These are phyloP conservation scores for Paxillus rubicundulus DNA, from an alignment of 768 basidiomycete species.

Conservation along the genomic window DNA sequence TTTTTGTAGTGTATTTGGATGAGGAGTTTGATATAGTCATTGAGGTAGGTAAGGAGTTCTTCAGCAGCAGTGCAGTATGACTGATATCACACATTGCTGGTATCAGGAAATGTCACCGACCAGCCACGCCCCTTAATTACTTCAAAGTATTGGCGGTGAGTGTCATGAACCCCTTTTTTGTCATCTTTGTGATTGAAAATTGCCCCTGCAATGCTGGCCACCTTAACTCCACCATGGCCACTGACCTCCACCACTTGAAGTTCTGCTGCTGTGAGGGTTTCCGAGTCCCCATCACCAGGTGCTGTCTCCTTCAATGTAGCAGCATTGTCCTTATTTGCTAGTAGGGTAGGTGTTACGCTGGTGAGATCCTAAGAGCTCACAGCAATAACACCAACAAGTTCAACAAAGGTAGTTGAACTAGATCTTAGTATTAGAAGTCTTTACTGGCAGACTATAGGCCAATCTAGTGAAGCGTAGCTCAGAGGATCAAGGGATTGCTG, in stretches of 20 bases:
- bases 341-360: no score
- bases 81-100: slow-evolving; percentile 36
- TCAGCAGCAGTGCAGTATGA: slow-evolving; percentile 30
- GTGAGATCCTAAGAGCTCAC: no score
- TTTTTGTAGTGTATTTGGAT: slow-evolving; percentile 29
- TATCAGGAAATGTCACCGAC: slow-evolving; percentile 31
- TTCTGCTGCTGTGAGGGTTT: not conserved
- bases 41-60: slow-evolving; percentile 24
- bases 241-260: not conserved
- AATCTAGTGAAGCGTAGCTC: no score
- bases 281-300: not conserved
- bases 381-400: no score
- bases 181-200: slow-evolving; percentile 33
- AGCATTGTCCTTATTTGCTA: slow-evolving; percentile 6
- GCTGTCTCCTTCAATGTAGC: not conserved
- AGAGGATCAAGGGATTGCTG: no score
- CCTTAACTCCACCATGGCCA: slow-evolving; percentile 15
- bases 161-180: slow-evolving; percentile 21
- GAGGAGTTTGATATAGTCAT: slow-evolving; percentile 27
- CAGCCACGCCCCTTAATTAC: slow-evolving; percentile 11
- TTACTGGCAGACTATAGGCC: no score
- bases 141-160: slow-evolving; percentile 23
- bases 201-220: slow-evolving; percentile 24
- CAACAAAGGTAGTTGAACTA: no score
- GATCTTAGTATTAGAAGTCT: no score